These are phyloP conservation scores for Sporothrix sp. DNA, from an alignment of 2,329 filamentous ascomycete species.

Conservation along the genomic window DNA sequence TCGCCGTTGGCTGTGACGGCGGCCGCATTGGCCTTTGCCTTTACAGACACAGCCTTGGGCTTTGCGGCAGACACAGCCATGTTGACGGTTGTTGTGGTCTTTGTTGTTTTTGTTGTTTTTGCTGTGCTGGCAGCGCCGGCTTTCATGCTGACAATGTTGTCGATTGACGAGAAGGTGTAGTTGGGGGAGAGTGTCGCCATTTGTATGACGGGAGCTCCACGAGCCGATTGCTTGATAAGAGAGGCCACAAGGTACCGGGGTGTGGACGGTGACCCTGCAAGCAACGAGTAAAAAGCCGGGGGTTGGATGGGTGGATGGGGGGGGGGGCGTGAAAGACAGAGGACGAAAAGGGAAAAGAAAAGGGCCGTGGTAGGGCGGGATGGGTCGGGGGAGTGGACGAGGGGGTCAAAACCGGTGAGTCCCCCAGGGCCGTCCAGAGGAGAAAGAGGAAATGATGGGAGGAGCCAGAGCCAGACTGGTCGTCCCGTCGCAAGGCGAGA, in stretches of 20 bases:
- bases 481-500: too few species aligned
- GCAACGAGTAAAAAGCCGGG: slow-evolving; percentile 21
- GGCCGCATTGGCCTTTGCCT: slow-evolving; percentile 35
- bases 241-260: slow-evolving; percentile 6
- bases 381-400: too few species aligned
- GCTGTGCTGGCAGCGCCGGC: slow-evolving; percentile 3
- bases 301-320: slow-evolving; percentile 15
- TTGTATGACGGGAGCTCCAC: slow-evolving; percentile 36
- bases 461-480: too few species aligned
- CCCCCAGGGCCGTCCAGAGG: too few species aligned
- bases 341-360: too few species aligned
- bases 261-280: slow-evolving; percentile 15
- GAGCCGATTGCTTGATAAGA: slow-evolving; percentile 13
- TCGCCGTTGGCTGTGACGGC: neutral
- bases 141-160: slow-evolving; percentile 33
- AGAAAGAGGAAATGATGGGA: too few species aligned
- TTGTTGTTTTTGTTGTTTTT: slow-evolving; percentile 12
- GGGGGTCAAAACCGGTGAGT: too few species aligned
- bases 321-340: too few species aligned
- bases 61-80: slow-evolving; percentile 56
- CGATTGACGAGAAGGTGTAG: slow-evolving; percentile 29
- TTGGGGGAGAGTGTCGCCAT: slow-evolving; percentile 60
- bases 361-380: too few species aligned
- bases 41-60: slow-evolving; percentile 41
- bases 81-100: slow-evolving; percentile 36